Conservation (phyloP, 169 alveolate species). For the Cryptosporidium bovis region DNA sequence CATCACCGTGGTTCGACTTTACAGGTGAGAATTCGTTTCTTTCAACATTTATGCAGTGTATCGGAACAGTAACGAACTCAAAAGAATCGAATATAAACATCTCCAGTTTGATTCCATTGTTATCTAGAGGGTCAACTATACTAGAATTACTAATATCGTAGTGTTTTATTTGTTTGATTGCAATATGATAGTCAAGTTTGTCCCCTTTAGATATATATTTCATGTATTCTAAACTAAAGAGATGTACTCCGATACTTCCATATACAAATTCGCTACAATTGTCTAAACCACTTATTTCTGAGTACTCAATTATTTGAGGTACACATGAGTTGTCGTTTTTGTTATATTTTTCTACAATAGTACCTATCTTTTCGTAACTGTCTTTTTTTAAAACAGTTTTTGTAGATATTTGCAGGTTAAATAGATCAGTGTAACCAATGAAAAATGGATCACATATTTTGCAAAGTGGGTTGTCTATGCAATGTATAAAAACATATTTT, state of each 20-base stretch:
- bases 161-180: conserved; percentile 79
- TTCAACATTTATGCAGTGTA: conserved; percentile 70
- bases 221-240: conserved; percentile 67
- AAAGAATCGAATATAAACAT: conserved; percentile 82
- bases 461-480: conserved; percentile 88
- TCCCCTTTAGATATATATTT: conserved; percentile 23
- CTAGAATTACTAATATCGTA: not conserved
- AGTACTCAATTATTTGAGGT: conserved; percentile 82
- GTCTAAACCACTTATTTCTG: conserved; percentile 80
- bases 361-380: conserved; percentile 72
- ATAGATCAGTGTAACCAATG: conserved; percentile 79
- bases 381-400: conserved; percentile 76
- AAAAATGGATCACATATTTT: conserved; percentile 88
- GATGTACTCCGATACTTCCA: conserved; percentile 82
- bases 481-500: conserved; percentile 82
- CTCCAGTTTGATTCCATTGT: conserved; percentile 84
- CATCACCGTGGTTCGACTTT: conserved; percentile 82
- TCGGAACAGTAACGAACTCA: conserved; percentile 72
- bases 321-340: conserved; percentile 67
- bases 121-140: conserved; percentile 58
- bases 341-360: conserved; percentile 31
- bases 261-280: conserved; percentile 36
- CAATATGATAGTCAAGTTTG: conserved; percentile 79
- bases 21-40: conserved; percentile 87
- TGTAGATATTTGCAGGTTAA: conserved; percentile 77